Base-by-base conservation (phyloP, 345 rosid genomes). In the Hibiscus syriacus region DNA sequence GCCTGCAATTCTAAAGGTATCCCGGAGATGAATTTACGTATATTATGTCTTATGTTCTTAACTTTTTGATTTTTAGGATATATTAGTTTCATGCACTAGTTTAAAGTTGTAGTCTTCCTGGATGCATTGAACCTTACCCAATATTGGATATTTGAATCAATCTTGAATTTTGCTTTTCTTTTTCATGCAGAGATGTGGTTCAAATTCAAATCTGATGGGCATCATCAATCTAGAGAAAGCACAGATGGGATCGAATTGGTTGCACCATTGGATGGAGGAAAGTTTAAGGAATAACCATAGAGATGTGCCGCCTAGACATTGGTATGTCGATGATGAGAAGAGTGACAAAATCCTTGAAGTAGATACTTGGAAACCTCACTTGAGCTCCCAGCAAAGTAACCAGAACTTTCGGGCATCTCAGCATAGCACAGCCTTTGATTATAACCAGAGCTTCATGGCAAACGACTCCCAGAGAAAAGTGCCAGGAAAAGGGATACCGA, bases 291-390 rank as follows among this genome's bases (percentile, higher is more conserved):
- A 78, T 64, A 74, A 74, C 64, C 52, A 61, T 6, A 72, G 69
- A 12, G 72, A 38, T 38, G 76, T 70, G 65, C 52, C 72, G 22
- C 48, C 25, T 34, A 72, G 73, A 78, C 77, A 55, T 25, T 60
- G 78, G 68, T 60, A 66, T 11, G 64, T 49, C 34, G 93, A 89
- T 64, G 87, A 82, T 29, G 89, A 81, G 70, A 81, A n/a, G n/a
- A n/a, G n/a, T n/a, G n/a, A n/a, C n/a, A n/a, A n/a, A n/a, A n/a
- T n/a, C n/a, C n/a, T n/a, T 10, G 97, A 92, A 77, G 93, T 95
- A 1, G 99, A 92, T 69, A 94, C 99, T 39, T 94, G 99, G 99
- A 91, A 83, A 82, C 96, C 96, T 50, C 86, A 62, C 69, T 77
- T 76, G 64, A 72, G 72, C 70, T 71, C 81, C 66, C 84, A 60